Base-by-base conservation (phyloP, 2,329 filamentous ascomycete species). In the Penicillium sp. region DNA sequence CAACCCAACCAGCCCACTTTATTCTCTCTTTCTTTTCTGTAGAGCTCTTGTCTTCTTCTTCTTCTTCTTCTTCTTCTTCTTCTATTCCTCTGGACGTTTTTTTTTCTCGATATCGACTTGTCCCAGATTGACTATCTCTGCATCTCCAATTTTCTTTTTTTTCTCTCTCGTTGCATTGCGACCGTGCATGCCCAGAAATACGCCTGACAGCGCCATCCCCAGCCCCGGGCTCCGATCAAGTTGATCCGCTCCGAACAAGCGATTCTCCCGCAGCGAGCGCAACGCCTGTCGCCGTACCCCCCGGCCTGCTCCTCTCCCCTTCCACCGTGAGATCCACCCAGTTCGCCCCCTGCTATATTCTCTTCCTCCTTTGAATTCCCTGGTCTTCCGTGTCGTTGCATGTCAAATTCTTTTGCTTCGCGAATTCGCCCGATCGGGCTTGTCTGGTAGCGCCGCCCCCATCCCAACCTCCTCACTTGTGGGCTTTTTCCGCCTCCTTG, bases 211-310 rank as follows among this genome's bases (percentile, higher is more conserved):
- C 66, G 60, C 71, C 69, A 72, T 69, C 71, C 63, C 68, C 72
- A 73, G 72, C 71, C 72, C 69, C 66, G 62, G 54, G 57, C 60
- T 71, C 69, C 65, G 68, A 54, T 2, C 55, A 62, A 55, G 69
- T 70, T 75, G 64, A 71, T 75, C 73, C 72, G 72, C 34, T 68
- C 72, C 73, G 73, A 73, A 69, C 73, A 75, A 75, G 73, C 72
- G 72, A 75, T 69, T 70, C 67, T 68, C 70, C 70, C 68, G 66
- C 69, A 68, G 55, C 49, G 54, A 63, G 55, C 61, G 63, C 59
- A 65, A 55, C 54, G 63, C 59, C 52, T 62, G 59, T 61, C 60
- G 62, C 61, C 63, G 63, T 63, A 65, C 62, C 59, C 63, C 64
- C 61, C 58, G 60, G 57, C 62, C 65, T 57, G 60, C 60, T 64